Evolutionary conservation across 495 filamentous ascomycete species (phyloP).

Genomic region (Penicillium coffeae): DNA sequence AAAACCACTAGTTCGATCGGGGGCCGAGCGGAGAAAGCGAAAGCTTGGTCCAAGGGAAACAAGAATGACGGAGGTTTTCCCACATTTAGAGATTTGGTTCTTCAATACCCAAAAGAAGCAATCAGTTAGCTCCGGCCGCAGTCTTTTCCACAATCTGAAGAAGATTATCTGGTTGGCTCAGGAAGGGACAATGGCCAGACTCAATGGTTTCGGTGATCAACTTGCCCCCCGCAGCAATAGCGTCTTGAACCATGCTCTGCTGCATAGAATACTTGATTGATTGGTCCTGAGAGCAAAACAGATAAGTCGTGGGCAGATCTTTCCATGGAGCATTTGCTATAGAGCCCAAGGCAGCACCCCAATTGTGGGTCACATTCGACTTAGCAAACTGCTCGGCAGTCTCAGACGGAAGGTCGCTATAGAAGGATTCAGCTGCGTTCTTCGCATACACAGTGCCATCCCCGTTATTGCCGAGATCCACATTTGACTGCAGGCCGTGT

Average conservation of each 20-base stretch:
- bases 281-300: constrained; percentile 5
- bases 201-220: constrained; percentile 5
- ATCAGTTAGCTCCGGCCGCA: too few relatives aligned
- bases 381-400: constrained; percentile 6
- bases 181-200: constrained; percentile 12
- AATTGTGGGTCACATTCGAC: constrained; percentile 11
- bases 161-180: constrained; percentile 12
- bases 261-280: constrained; percentile 7
- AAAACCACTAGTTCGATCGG: too few relatives aligned
- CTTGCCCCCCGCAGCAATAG: not conserved
- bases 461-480: constrained; percentile 1
- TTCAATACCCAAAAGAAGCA: too few relatives aligned
- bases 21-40: too few relatives aligned
- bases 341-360: not conserved
- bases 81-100: too few relatives aligned
- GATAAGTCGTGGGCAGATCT: constrained; percentile 8
- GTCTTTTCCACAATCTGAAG: too few relatives aligned
- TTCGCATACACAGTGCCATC: constrained; percentile 6
- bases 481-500: constrained; percentile 4
- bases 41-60: too few relatives aligned
- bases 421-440: constrained; percentile 11
- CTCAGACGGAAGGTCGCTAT: constrained; percentile 5
- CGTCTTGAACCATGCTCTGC: constrained; percentile 9
- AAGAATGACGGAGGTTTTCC: too few relatives aligned
- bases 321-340: constrained; percentile 9